A percentile compares a stretch with the other conserved stretches of the same genome.
These are phyloP conservation scores for Trametes cingulata DNA, from an alignment of 768 basidiomycete genomes.

Conservation along the genomic window DNA sequence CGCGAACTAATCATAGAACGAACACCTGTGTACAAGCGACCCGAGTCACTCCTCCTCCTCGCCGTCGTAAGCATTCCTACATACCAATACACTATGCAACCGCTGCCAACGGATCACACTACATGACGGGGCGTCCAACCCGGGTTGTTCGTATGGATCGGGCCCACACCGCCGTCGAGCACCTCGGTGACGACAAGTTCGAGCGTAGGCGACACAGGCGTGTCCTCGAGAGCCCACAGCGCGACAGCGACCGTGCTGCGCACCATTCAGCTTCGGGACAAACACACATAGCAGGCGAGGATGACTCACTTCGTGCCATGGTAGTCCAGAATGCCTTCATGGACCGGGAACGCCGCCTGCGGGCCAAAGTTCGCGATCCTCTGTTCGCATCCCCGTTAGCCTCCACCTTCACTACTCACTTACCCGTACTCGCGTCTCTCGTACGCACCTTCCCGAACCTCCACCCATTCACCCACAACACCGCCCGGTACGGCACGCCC, in stretches of 20 bases:
- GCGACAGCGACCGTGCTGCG: conserved; percentile 48
- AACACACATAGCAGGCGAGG: background rate
- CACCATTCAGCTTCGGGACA: background rate
- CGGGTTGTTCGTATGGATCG: too few species aligned
- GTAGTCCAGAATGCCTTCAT: conserved; percentile 77
- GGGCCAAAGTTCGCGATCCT: conserved; percentile 46
- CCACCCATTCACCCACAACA: conserved; percentile 85
- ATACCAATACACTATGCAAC: too few species aligned
- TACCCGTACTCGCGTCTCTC: background rate
- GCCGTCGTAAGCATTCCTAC: too few species aligned
- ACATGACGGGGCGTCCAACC: too few species aligned
- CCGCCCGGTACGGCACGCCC: conserved; percentile 67
- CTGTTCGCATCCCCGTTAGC: conserved; percentile 9
- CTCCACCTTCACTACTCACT: too few species aligned
- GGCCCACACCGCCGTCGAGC: too few species aligned
- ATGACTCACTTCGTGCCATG: conserved; percentile 62
- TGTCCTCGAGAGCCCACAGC: conserved; percentile 64
- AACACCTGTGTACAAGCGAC: too few species aligned
- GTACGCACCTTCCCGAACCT: conserved; percentile 77
- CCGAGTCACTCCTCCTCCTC: too few species aligned
- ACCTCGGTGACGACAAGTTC: too few species aligned
- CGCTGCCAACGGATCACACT: too few species aligned
- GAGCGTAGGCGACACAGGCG: conserved; percentile 50
- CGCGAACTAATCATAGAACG: too few species aligned
- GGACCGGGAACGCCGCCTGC: conserved; percentile 81